Evolutionary conservation across 345 rosid species (phyloP).

Genomic region (Acer yangbiense): DNA sequence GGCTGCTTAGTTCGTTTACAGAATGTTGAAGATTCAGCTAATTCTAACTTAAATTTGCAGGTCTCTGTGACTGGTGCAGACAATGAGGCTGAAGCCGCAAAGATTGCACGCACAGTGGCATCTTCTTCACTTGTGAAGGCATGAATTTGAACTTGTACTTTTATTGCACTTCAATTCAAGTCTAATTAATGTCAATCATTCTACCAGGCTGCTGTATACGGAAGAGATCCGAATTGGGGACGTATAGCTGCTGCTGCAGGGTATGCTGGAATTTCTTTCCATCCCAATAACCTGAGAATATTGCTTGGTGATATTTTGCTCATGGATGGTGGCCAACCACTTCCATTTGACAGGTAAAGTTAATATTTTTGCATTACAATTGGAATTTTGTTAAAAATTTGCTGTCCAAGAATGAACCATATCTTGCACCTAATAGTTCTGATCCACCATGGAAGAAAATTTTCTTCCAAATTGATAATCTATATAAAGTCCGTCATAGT

Average conservation of each 20-base stretch:
- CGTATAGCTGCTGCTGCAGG: slow-evolving; percentile 96
- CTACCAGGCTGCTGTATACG: slow-evolving; percentile 84
- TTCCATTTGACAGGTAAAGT: slow-evolving; percentile 73
- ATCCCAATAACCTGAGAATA: slow-evolving; percentile 59
- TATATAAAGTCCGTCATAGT: background rate
- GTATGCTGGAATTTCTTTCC: slow-evolving; percentile 72
- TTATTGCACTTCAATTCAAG: slow-evolving; percentile 18
- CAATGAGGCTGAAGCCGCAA: slow-evolving; percentile 79
- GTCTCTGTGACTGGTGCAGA: slow-evolving; percentile 72
- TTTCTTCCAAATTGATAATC: background rate
- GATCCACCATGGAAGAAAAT: background rate
- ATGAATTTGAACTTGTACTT: slow-evolving; percentile 23
- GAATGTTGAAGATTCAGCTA: slow-evolving; percentile 9
- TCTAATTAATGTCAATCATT: slow-evolving; percentile 28
- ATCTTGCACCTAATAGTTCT: background rate
- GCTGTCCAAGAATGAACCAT: background rate
- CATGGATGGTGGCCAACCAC: slow-evolving; percentile 92
- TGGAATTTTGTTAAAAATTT: background rate
- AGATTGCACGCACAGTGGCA: slow-evolving; percentile 88
- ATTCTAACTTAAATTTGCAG: slow-evolving; percentile 39
- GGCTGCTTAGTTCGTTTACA: background rate
- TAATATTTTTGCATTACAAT: background rate
- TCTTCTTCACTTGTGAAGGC: slow-evolving; percentile 96
- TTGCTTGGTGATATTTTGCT: slow-evolving; percentile 79
- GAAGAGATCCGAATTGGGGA: slow-evolving; percentile 99